Evolutionary conservation across 2,329 filamentous ascomycete species (phyloP).

Genomic region (Calonectria fujianensis): DNA sequence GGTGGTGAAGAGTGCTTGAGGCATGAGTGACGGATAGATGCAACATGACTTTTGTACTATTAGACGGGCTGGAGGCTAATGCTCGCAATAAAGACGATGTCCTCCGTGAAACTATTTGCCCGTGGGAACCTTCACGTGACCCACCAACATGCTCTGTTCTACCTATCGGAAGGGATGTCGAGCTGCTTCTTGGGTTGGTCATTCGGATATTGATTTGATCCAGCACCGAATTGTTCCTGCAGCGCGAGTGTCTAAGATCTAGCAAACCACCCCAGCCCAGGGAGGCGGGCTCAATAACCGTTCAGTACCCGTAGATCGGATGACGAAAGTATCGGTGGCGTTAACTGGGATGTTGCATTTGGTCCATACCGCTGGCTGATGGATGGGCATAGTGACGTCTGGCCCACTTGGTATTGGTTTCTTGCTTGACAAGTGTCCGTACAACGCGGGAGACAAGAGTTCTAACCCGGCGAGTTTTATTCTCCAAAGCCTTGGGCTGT

Average conservation of each 20-base stretch:
- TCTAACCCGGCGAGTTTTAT: constrained; percentile 4
- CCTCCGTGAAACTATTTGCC: constrained; percentile 41
- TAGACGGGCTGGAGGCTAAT: constrained; percentile 56
- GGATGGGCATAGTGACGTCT: constrained; percentile 1
- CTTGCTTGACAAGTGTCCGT: neutral
- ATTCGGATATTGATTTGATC: neutral
- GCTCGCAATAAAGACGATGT: constrained; percentile 52
- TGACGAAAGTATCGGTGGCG: neutral
- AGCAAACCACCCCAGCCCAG: neutral
- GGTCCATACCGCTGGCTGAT: neutral
- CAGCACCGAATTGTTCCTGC: constrained; percentile 22
- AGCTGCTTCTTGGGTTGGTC: neutral
- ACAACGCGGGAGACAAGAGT: neutral
- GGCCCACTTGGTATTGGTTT: neutral
- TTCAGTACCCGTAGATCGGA: neutral
- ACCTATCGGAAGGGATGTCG: constrained; percentile 12
- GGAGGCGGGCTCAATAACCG: neutral
- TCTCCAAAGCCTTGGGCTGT: neutral
- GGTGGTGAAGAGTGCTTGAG: constrained; percentile 77
- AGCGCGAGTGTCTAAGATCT: constrained; percentile 14
- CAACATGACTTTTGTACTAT: constrained; percentile 61
- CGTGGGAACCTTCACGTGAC: constrained; percentile 1
- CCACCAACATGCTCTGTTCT: neutral
- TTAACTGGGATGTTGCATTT: neutral
- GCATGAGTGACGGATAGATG: constrained; percentile 41